phyloP scores from a whole-genome alignment of 805 yeast genomes.

The Millerozyma miso region DNA sequence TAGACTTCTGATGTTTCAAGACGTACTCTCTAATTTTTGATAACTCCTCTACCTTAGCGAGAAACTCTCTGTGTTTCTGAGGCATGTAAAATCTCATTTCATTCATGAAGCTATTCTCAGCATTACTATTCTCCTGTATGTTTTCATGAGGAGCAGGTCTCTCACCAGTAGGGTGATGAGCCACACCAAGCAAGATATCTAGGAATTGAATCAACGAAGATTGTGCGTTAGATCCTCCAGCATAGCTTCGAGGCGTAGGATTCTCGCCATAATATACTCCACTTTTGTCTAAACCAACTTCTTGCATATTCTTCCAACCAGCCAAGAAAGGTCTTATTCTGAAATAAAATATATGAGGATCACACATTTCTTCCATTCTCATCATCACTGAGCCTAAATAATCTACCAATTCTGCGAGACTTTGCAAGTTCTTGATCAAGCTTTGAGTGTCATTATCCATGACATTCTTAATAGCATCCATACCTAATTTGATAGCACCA shows the following conservation, averaged over 20 bases:
- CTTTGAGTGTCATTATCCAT: slow-evolving; percentile 39
- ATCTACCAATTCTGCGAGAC: slow-evolving; percentile 72
- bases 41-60: slow-evolving; percentile 53
- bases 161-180: slow-evolving; percentile 75
- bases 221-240: slow-evolving; percentile 96
- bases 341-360: slow-evolving; percentile 86
- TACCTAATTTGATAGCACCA: slow-evolving; percentile 58
- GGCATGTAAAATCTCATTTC: slow-evolving; percentile 94
- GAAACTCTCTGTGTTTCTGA: slow-evolving; percentile 71
- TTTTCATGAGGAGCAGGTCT: slow-evolving; percentile 24
- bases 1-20: slow-evolving; percentile 24
- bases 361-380: slow-evolving; percentile 90
- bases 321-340: slow-evolving; percentile 86
- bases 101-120: slow-evolving; percentile 53
- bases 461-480: slow-evolving; percentile 59
- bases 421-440: slow-evolving; percentile 49
- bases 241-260: slow-evolving; percentile 46
- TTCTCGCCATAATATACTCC: slow-evolving; percentile 80
- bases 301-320: slow-evolving; percentile 92
- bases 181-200: slow-evolving; percentile 71
- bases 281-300: slow-evolving; percentile 63
- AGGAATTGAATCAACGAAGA: slow-evolving; percentile 83
- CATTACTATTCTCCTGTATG: not conserved
- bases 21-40: slow-evolving; percentile 68
- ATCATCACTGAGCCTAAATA: slow-evolving; percentile 65